These are phyloP conservation scores for Petunia secreta DNA, from an alignment of 257 asterid species.

Conservation along the genomic window DNA sequence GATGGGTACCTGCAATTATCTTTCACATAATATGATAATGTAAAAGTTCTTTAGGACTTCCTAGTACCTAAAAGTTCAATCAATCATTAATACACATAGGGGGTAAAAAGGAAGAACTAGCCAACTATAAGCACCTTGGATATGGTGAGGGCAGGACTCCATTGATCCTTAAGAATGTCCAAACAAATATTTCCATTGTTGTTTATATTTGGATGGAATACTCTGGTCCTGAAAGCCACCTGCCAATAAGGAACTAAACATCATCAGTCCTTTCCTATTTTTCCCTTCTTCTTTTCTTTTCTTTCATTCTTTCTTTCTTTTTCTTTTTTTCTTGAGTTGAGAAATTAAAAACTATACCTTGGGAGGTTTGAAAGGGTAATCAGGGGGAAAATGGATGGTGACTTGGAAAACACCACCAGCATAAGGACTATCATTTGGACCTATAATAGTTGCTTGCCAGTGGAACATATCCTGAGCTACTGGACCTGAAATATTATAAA, in stretches of 20 bases:
- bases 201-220: constrained; percentile 89
- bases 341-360: constrained; percentile 45
- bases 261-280: background rate
- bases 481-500: constrained; percentile 53
- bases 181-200: constrained; percentile 84
- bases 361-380: constrained; percentile 92
- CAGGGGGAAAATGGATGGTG: constrained; percentile 84
- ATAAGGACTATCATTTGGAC: constrained; percentile 87
- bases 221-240: constrained; percentile 92
- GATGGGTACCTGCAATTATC: too few species aligned
- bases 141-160: constrained; percentile 97
- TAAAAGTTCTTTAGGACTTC: too few species aligned
- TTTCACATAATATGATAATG: too few species aligned
- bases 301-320: too few species aligned
- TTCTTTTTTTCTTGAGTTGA: background rate
- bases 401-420: constrained; percentile 94
- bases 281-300: background rate
- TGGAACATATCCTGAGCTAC: constrained; percentile 84
- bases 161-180: constrained; percentile 87
- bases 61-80: background rate
- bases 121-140: constrained; percentile 56
- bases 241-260: constrained; percentile 30
- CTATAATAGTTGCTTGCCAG: constrained; percentile 94
- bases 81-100: background rate
- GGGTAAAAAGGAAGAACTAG: background rate